Percentiles rank a stretch among this genome's conserved stretches.
Conservation (phyloP, 2,329 filamentous ascomycete genomes). For the Verticillium nonalfalfae region DNA sequence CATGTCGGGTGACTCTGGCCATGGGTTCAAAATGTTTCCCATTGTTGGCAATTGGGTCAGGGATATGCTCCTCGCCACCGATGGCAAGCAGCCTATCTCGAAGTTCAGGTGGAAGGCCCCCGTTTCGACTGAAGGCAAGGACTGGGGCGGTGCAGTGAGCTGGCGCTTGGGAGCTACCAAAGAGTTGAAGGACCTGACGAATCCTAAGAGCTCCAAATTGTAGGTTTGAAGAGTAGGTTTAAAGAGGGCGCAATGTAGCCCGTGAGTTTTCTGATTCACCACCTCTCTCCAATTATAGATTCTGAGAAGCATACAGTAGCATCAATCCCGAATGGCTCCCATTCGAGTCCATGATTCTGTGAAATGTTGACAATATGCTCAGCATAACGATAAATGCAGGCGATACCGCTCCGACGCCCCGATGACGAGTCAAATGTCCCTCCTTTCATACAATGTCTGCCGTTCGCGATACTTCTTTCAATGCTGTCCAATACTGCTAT, state of each 20-base stretch:
- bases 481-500: conserved; percentile 28
- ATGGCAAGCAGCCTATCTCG: conserved; percentile 31
- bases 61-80: conserved; percentile 30
- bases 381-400: no score
- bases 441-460: not conserved
- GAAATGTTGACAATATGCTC: no score
- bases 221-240: not conserved
- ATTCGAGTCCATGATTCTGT: no score
- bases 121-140: conserved; percentile 8
- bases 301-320: no score
- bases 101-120: conserved; percentile 47
- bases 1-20: conserved; percentile 52
- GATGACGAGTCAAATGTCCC: not conserved
- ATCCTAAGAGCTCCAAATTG: not conserved
- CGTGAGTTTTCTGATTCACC: not conserved
- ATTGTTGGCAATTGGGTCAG: conserved; percentile 50
- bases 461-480: not conserved
- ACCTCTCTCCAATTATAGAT: not conserved
- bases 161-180: conserved; percentile 27
- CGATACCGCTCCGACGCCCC: no score
- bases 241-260: not conserved
- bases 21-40: conserved; percentile 59
- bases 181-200: conserved; percentile 14
- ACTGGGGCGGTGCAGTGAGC: conserved; percentile 24
- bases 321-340: no score